These are phyloP conservation scores for Thielaviopsis musarum DNA, from an alignment of 2,329 filamentous ascomycete species.

Conservation along the genomic window DNA sequence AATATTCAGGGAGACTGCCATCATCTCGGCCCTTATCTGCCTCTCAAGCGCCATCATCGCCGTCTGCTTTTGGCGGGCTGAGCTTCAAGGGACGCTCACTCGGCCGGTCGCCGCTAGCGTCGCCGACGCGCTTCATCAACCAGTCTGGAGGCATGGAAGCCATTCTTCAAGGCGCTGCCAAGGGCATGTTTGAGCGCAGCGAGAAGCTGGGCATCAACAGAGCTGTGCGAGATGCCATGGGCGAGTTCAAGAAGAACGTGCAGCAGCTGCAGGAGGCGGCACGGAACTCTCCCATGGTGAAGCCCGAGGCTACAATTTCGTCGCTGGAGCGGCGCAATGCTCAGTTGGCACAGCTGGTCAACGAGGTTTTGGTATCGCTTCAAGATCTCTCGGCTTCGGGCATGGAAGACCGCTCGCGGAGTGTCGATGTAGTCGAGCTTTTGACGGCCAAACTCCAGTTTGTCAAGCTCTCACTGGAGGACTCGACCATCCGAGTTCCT, in stretches of 20 bases:
- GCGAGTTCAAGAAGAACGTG: constrained; percentile 63
- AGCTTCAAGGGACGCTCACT: constrained; percentile 9
- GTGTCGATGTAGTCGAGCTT: constrained; percentile 37
- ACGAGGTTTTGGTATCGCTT: constrained; percentile 46
- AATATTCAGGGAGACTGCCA: constrained; percentile 48
- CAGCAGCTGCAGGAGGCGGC: constrained; percentile 21
- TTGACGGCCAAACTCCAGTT: constrained; percentile 47
- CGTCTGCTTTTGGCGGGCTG: constrained; percentile 26
- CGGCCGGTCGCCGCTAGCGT: constrained; percentile 28
- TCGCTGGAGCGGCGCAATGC: constrained; percentile 48
- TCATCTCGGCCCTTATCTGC: constrained; percentile 16
- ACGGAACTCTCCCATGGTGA: constrained; percentile 12
- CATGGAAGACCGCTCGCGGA: constrained; percentile 31
- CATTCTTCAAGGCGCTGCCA: constrained; percentile 59
- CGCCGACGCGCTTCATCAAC: constrained; percentile 34
- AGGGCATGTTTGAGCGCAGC: constrained; percentile 53
- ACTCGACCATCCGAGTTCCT: constrained; percentile 25
- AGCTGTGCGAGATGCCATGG: constrained; percentile 63
- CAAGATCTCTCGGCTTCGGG: constrained; percentile 38
- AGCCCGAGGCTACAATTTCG: neutral
- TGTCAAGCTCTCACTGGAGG: constrained; percentile 44
- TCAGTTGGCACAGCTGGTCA: constrained; percentile 50
- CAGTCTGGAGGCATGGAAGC: constrained; percentile 46
- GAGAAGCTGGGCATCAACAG: constrained; percentile 68
- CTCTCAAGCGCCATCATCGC: constrained; percentile 15